These are phyloP conservation scores for Teratosphaeria gauchensis DNA, from an alignment of 2,329 filamentous ascomycete species.

Conservation along the genomic window DNA sequence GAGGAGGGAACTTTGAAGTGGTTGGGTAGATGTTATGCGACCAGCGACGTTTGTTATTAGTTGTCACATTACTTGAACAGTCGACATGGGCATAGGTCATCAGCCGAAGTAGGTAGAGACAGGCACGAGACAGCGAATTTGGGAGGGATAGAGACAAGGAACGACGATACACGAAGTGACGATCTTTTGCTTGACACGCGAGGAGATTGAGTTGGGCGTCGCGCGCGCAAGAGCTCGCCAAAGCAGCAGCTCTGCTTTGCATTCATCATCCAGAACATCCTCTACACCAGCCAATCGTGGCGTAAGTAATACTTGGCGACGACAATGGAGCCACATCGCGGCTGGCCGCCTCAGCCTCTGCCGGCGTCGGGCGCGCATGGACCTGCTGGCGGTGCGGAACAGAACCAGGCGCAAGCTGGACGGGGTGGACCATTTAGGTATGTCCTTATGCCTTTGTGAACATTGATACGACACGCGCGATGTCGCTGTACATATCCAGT, in stretches of 20 bases:
- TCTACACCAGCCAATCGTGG: not conserved
- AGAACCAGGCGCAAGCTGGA: slow-evolving; percentile 17
- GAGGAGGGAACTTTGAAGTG: not conserved
- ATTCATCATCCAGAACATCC: too few species aligned
- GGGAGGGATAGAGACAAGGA: not conserved
- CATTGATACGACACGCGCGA: not conserved
- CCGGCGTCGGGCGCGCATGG: slow-evolving; percentile 17
- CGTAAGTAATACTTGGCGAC: not conserved
- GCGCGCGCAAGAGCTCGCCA: too few species aligned
- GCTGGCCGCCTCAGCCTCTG: slow-evolving; percentile 19
- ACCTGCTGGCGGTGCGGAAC: slow-evolving; percentile 10
- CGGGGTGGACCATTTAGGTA: slow-evolving; percentile 21
- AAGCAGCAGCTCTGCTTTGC: not conserved
- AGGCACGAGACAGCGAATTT: too few species aligned
- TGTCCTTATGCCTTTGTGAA: slow-evolving; percentile 7
- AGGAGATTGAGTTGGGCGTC: not conserved
- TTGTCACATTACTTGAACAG: too few species aligned
- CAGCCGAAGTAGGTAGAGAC: not conserved
- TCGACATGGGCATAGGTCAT: not conserved
- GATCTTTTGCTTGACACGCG: not conserved
- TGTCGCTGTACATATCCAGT: not conserved
- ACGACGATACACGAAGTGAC: not conserved
- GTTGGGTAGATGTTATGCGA: not conserved
- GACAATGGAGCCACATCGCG: slow-evolving; percentile 9
- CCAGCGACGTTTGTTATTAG: too few species aligned